A percentile compares a stretch with the other conserved stretches of the same genome.
Conservation (phyloP, 805 yeast genomes). For the Sugiyamaella lignohabitans region DNA sequence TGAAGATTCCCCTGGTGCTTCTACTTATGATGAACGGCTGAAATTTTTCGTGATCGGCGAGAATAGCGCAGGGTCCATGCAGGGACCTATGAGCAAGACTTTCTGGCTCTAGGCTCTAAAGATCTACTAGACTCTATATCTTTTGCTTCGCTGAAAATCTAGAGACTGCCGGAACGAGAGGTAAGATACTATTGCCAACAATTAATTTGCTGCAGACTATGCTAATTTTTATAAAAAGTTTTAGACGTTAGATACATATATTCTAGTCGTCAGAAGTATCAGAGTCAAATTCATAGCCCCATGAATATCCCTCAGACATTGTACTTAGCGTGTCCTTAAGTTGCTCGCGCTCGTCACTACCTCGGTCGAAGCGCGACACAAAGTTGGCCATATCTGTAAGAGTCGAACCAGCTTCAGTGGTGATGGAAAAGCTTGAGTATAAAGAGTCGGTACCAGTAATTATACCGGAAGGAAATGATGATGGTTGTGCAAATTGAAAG, state of each 20-base stretch:
- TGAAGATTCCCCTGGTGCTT: too few relatives aligned
- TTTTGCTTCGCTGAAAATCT: too few relatives aligned
- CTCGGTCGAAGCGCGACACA: constrained; percentile 13
- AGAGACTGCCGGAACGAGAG: too few relatives aligned
- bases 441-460: constrained; percentile 9
- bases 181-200: too few relatives aligned
- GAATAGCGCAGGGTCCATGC: background rate
- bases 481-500: constrained; percentile 10
- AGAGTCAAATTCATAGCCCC: constrained; percentile 11
- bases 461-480: constrained; percentile 16
- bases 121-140: too few relatives aligned
- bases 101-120: too few relatives aligned
- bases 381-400: constrained; percentile 17
- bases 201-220: too few relatives aligned
- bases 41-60: background rate
- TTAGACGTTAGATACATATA: too few relatives aligned
- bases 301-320: constrained; percentile 19
- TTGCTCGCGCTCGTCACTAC: constrained; percentile 23
- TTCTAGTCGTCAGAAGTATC: background rate
- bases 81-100: background rate
- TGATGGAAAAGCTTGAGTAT: constrained; percentile 15
- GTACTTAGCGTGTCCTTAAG: constrained; percentile 16
- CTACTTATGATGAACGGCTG: background rate
- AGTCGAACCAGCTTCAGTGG: constrained; percentile 15
- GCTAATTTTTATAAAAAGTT: too few relatives aligned